Base-by-base conservation (phyloP, 495 filamentous ascomycete species). In the Penicillium atrosanguineum region DNA sequence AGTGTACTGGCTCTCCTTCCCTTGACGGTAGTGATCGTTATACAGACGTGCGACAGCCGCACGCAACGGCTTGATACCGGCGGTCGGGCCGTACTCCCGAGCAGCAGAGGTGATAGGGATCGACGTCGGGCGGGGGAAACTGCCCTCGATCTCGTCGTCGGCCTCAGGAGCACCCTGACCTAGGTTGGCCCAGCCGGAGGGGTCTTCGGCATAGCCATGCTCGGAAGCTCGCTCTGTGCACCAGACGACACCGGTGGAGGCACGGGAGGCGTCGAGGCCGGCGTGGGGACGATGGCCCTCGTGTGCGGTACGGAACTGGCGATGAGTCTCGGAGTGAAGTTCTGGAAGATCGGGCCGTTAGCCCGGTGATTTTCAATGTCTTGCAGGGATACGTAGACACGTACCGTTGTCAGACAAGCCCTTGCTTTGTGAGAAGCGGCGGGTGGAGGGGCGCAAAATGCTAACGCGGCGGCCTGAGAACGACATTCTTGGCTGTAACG, bases 111-210 rank as follows among this genome's bases (percentile, higher is more conserved):
- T 84, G 65, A 97, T 81, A 54, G 95, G 83, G 64, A 97, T 87
- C 14, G 73, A 75, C n/a, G 81, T 81, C 7, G 93, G 93, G n/a
- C 94, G 85, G 55, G 87, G 76, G 67, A 97, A 96, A 70, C 87
- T 92, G 43, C 91, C 88, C 59, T 85, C 83, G 65, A 97, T 96
- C 54, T 91, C 90, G 50, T 96, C 91, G 52, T 95, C 92, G 16
- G 91, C 91, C 68, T 97, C 90, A 8, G 93, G 93, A 43, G 93
- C 93, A 56, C 93, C 93, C 72, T 97, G 93, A 44, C 93, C 93
- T 26, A 97, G 79, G 60, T 97, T 97, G 36, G 92, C 91, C 93
- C 93, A 97, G 48, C 74, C 71, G 1, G 83, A 78, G 29, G 91
- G 93, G 52, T 93, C 79, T 2, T 97, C 91, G 37, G 83, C 69